These are phyloP conservation scores for Hypomyces perniciosus DNA, from an alignment of 2,329 filamentous ascomycete genomes.

Conservation along the genomic window DNA sequence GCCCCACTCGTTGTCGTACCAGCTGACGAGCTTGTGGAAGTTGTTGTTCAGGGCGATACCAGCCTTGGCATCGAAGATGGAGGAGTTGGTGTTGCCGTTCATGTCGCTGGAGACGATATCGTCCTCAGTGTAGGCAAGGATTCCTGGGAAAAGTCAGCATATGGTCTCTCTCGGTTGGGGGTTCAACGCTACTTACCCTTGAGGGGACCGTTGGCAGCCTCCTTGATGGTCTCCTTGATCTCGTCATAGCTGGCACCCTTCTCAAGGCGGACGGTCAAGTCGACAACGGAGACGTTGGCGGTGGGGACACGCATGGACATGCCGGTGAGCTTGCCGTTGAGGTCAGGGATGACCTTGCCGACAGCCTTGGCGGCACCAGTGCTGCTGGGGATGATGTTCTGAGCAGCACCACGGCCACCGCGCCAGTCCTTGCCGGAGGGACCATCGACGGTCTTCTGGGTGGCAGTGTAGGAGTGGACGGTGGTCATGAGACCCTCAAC, in stretches of 20 bases:
- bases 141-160: constrained; percentile 45
- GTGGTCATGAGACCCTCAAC: constrained; percentile 99
- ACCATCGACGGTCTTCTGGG: constrained; percentile 98
- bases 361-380: constrained; percentile 99
- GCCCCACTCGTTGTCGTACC: constrained; percentile 99
- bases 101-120: constrained; percentile 91
- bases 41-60: constrained; percentile 97
- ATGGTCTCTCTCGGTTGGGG: background rate
- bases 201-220: constrained; percentile 72
- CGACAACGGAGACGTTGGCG: constrained; percentile 97
- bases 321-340: constrained; percentile 99
- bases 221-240: constrained; percentile 91
- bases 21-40: constrained; percentile 97
- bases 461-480: constrained; percentile 98
- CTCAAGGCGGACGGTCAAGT: constrained; percentile 90
- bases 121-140: constrained; percentile 94
- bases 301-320: constrained; percentile 99
- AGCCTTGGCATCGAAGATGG: constrained; percentile 99
- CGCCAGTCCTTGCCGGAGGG: constrained; percentile 99
- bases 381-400: constrained; percentile 99
- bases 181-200: constrained; percentile 59
- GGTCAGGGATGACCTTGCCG: constrained; percentile 96
- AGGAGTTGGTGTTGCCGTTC: constrained; percentile 87
- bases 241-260: constrained; percentile 82
- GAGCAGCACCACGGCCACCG: constrained; percentile 95